Conservation (phyloP, 2,329 filamentous ascomycete species). For the Aspergillus costaricaensis region DNA sequence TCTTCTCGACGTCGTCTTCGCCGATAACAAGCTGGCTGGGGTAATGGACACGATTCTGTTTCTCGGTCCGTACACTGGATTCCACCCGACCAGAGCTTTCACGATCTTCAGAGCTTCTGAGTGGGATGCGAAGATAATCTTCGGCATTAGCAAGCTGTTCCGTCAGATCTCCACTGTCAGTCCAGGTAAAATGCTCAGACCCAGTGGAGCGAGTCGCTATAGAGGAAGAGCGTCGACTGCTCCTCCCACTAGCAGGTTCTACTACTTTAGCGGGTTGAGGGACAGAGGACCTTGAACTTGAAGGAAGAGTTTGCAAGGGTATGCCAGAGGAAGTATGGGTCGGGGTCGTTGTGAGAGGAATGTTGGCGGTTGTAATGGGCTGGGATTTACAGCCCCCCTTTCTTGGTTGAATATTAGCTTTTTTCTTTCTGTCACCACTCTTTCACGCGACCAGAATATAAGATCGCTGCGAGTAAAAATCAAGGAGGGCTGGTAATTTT, state of each 20-base stretch:
- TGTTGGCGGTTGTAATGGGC: conserved; percentile 75
- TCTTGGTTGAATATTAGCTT: not conserved
- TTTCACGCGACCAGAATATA: conserved; percentile 2
- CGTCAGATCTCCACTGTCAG: conserved; percentile 90
- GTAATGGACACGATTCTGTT: conserved; percentile 71
- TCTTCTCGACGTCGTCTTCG: conserved; percentile 39
- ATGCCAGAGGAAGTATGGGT: conserved; percentile 73
- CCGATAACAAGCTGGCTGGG: conserved; percentile 51
- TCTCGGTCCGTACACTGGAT: conserved; percentile 38
- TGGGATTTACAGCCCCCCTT: conserved; percentile 70
- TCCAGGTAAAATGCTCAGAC: conserved; percentile 81
- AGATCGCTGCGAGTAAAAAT: conserved; percentile 12
- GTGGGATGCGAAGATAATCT: conserved; percentile 74
- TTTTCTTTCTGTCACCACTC: not conserved
- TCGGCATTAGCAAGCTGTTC: conserved; percentile 84
- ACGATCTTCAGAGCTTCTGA: conserved; percentile 66
- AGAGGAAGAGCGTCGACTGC: conserved; percentile 54
- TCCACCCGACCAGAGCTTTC: conserved; percentile 53
- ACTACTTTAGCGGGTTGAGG: conserved; percentile 38
- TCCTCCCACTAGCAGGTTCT: conserved; percentile 51
- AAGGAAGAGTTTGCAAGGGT: conserved; percentile 72
- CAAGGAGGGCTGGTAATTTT: conserved; percentile 7
- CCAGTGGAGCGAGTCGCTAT: conserved; percentile 54
- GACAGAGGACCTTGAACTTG: conserved; percentile 37
- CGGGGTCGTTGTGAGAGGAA: conserved; percentile 71